Conservation (phyloP, 1,139 yeast species). For the Scheffersomyces quercinus region DNA sequence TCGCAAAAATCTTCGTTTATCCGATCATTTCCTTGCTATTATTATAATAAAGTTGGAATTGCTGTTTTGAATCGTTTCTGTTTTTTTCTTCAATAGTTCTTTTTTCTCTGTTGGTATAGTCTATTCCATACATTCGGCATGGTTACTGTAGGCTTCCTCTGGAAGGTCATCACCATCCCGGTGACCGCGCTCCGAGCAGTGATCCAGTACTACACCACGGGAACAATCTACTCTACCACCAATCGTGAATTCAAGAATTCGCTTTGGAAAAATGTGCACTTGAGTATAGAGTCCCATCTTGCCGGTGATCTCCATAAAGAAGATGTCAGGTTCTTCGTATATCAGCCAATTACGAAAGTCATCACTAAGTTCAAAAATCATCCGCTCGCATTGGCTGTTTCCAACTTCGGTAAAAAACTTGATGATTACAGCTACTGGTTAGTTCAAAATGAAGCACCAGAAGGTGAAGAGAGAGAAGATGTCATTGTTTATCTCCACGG, state of each 20-base stretch:
- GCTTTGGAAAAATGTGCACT: constrained; percentile 29
- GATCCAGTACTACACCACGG: constrained; percentile 30
- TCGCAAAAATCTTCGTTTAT: too few relatives aligned
- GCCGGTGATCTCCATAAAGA: constrained; percentile 17
- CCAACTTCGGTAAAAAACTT: constrained; percentile 13
- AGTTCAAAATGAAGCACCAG: constrained; percentile 10
- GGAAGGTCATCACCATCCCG: constrained; percentile 18
- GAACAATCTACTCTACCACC: constrained; percentile 33
- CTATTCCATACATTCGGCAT: constrained; percentile 1
- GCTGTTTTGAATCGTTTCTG: too few relatives aligned
- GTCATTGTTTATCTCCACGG: constrained; percentile 32
- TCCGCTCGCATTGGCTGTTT: constrained; percentile 12
- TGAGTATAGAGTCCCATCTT: constrained; percentile 28
- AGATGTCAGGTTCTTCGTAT: constrained; percentile 10
- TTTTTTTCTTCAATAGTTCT: neutral
- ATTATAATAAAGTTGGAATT: too few relatives aligned
- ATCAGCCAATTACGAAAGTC: constrained; percentile 9
- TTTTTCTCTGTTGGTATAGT: neutral
- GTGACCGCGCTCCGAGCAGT: constrained; percentile 18
- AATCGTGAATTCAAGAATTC: constrained; percentile 30
- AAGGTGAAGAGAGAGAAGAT: constrained; percentile 6
- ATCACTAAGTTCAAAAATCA: constrained; percentile 9
- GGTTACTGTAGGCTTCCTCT: constrained; percentile 5
- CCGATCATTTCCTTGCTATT: too few relatives aligned
- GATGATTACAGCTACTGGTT: constrained; percentile 16